A percentile compares a stretch with the other conserved stretches of the same genome.
Conservation (phyloP, 2,329 filamentous ascomycete species). For the Microdochium trichocladiopsis region DNA sequence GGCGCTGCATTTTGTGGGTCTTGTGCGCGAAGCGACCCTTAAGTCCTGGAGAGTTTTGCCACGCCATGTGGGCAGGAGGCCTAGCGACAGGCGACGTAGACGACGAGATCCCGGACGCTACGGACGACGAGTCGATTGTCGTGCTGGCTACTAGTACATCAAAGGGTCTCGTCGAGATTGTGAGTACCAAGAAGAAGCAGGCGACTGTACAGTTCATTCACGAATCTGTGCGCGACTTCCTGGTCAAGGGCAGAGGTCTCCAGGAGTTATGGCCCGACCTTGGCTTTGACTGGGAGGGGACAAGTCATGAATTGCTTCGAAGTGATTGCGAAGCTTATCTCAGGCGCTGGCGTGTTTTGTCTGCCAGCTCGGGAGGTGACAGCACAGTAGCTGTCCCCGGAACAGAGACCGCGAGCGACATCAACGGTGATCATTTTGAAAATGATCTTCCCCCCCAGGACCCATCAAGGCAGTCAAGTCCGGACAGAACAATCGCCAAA, state of each 20-base stretch:
- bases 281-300: neutral
- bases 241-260: constrained; percentile 28
- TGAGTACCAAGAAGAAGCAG: constrained; percentile 15
- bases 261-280: constrained; percentile 20
- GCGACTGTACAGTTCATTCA: constrained; percentile 44
- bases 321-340: neutral
- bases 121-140: constrained; percentile 3
- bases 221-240: constrained; percentile 40
- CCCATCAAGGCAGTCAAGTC: neutral
- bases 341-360: neutral
- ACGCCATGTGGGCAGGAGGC: constrained; percentile 18
- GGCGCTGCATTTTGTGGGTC: constrained; percentile 25
- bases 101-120: constrained; percentile 10
- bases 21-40: constrained; percentile 26
- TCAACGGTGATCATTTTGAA: neutral
- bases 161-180: constrained; percentile 41
- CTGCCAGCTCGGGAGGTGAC: neutral
- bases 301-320: neutral
- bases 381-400: neutral
- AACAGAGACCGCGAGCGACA: neutral
- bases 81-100: constrained; percentile 6
- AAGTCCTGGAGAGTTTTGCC: constrained; percentile 24
- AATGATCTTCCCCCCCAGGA: neutral
- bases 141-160: constrained; percentile 32
- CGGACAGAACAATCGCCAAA: neutral